Evolutionary conservation across 371 early-diverging fungal genomes (phyloP).

Genomic region (Umbelopsis sp.): DNA sequence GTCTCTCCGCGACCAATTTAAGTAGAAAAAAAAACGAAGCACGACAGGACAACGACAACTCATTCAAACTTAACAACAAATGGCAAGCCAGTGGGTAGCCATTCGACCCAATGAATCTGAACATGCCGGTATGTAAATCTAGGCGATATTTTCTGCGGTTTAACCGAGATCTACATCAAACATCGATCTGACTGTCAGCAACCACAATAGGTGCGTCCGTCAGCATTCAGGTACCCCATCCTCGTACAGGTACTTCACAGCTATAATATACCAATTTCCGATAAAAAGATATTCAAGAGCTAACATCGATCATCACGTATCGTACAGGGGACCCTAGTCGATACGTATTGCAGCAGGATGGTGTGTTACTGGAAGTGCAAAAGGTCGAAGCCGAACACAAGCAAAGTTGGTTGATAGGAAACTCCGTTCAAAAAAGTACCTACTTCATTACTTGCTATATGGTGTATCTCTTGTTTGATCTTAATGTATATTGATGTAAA

Average conservation of each 20-base stretch:
- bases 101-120: neutral
- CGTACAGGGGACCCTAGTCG: neutral
- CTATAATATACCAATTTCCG: neutral
- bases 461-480: too few relatives aligned
- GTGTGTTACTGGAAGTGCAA: conserved; percentile 9
- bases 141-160: neutral
- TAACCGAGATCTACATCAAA: neutral
- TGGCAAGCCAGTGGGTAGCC: conserved; percentile 19
- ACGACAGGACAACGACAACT: neutral
- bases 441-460: too few relatives aligned
- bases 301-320: neutral
- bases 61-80: neutral
- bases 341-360: conserved; percentile 17
- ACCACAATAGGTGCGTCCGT: neutral
- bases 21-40: neutral
- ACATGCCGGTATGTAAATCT: neutral
- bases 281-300: neutral
- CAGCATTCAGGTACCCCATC: conserved; percentile 10
- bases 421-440: conserved; percentile 18
- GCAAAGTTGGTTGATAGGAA: conserved; percentile 22
- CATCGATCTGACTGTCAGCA: neutral
- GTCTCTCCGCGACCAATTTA: too few relatives aligned
- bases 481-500: neutral
- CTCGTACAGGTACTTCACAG: conserved; percentile 14
- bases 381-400: conserved; percentile 16